Base-by-base conservation (phyloP, 106 monocot species). In the Allium fistulosum region DNA sequence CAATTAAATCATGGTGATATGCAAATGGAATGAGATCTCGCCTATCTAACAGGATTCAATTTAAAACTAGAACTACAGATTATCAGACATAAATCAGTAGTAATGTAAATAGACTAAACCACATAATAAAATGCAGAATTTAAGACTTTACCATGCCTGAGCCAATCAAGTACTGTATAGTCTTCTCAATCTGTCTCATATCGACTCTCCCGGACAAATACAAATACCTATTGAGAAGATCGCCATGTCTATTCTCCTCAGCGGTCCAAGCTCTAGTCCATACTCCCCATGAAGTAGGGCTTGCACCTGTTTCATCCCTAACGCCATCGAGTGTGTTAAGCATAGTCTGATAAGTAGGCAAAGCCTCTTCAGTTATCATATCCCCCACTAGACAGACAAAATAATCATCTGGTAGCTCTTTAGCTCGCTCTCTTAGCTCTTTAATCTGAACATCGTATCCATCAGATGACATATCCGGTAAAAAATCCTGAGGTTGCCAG, bases 241-340 rank as follows among this genome's bases (percentile, higher is more conserved):
- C 85, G 17, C 85, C 85, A 75, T 85, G 85, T 48, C 85, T 61
- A 56, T 85, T 85, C 71, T 85, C 85, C 71, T 85, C 85, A 8
- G 85, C 85, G 55, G 85, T 85, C 85, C 85, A 85, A 13, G 85
- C 85, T 59, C 85, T 71, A 11, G 85, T 85, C 85, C 85, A 85
- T 22, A 78, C 56, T 51, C 81, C 85, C 85, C 85, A 85, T 49
- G 81, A 72, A 59, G 85, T 85, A 61, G 51, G 81, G 64, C 85
- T 85, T 51, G 85, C 85, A 13, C 85, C 85, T 1, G 85, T 85
- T 57, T 85, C 85, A 72, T 85, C 85, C 26, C 81, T 58, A 37
- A 79, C 78, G 57, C 85, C 81, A 48, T 85, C 85, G 17, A 85
- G 75, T 11, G 85, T 85, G 50, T 85, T 85, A 47, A 85, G 72